Evolutionary conservation across 108 stramenopile species (phyloP), one percentile per base, ranked within the genome.

Genomic region (Nitzschia putrida): DNA sequence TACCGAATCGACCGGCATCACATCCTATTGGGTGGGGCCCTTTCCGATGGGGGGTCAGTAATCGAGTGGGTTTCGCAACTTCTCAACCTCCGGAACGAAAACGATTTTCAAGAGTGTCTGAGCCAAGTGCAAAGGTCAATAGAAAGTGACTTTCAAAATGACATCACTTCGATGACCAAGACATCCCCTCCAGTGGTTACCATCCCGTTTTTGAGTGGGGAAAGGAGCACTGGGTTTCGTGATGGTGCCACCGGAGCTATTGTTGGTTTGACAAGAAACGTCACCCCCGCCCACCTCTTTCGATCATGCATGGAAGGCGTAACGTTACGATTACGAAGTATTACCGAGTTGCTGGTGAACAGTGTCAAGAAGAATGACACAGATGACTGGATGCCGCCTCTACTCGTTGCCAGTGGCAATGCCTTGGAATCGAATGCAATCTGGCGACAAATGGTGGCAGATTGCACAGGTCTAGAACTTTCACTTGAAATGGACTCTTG

Each of bases 1-100:
- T 94, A 94, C 71, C 83, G 92, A 20, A 76, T 94, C 4, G 80
- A 91, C 65, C 69, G 68, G 16, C 40, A 78, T 47, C 81, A 79
- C 59, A 38, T 89, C 24, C 59, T 94, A 20, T 45, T 94, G 22
- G 92, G 92, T 13, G 92, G 92, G 16, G 92, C 92, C 3, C 57
- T 94, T 59, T 89, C 89, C 4, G 92, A 94, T 73, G 92, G 92
- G 2, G 92, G 92, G 6, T 88, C 87, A 59, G 85, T 88, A 24
- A 75, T 94, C 38, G 92, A 91, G 29, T 94, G 92, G 92, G 73
- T 79, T 24, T 66, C 78, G 7, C 57, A 79, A 7, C 57, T 94
- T 34, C 64, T 90, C 56, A 89, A 86, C 66, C 50, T 88, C 26
- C 57, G 72, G 34, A 68, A 55, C 5, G 53, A 65, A 55, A 72